Percentiles rank a stretch among this genome's conserved stretches.
Evolutionary conservation across 179 eudicot genomes (phyloP).

Genomic region (Actinidia arguta): DNA sequence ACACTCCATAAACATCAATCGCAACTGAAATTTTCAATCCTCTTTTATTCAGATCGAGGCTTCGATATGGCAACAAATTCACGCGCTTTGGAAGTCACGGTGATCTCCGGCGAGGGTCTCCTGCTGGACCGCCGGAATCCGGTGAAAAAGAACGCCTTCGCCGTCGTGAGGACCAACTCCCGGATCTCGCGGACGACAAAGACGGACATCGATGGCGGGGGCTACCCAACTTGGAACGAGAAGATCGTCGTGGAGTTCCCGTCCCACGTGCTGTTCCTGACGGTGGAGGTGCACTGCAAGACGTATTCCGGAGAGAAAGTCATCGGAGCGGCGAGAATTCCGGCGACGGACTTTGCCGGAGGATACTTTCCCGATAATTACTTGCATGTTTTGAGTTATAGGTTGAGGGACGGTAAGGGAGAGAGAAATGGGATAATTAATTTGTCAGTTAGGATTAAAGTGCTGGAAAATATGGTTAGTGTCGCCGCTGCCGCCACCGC

Average conservation of each 20-base stretch:
- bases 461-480: background rate
- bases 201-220: conserved; percentile 31
- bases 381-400: conserved; percentile 62
- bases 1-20: background rate
- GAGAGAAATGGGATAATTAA: conserved; percentile 76
- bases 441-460: conserved; percentile 50
- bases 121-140: conserved; percentile 23
- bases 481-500: background rate
- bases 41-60: background rate
- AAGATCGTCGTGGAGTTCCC: conserved; percentile 40
- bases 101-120: conserved; percentile 56
- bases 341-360: conserved; percentile 59
- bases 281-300: conserved; percentile 41
- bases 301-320: conserved; percentile 22
- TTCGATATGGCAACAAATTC: conserved; percentile 12
- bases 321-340: conserved; percentile 55
- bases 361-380: conserved; percentile 37
- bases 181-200: conserved; percentile 23
- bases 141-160: conserved; percentile 48
- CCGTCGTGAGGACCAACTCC: conserved; percentile 30
- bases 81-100: conserved; percentile 41
- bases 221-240: conserved; percentile 58
- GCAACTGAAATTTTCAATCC: background rate
- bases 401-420: conserved; percentile 51
- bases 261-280: conserved; percentile 28